Base-by-base conservation (phyloP, 2,329 filamentous ascomycete species). In the Hymenotorrendiella dingleyae region DNA sequence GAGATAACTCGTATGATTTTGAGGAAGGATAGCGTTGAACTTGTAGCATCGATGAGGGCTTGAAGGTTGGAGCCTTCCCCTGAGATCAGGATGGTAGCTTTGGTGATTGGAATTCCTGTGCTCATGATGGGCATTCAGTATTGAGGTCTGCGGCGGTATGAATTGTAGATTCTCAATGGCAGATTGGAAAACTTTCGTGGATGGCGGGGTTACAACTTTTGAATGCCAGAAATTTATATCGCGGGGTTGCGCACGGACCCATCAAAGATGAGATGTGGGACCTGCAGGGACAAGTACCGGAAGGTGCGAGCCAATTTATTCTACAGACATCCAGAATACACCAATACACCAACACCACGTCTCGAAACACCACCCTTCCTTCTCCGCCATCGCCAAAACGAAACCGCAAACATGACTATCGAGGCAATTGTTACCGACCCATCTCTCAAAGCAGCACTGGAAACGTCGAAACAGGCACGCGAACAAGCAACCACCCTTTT, bases 51-150 rank as follows among this genome's bases (percentile, higher is more conserved):
- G 54, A 72, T 63, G 30, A 86, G 71, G 50, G 82, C 80, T 70
- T 86, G 82, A 1, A 88, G 73, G 57, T 88, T 87, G 26, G 79
- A 76, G 39, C 84, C 84, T 52, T 73, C 78, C 58, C 83, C 78
- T 33, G 79, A 82, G 55, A 82, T 81, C 36, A 83, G 72, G 52
- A 82, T 71, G 22, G 74, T 76, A 49, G 80, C 67, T 50, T 54
- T 61, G 6, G 58, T 62, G 9, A 21, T n/a, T 26, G 53, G 55
- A 26, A 40, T 46, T 26, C 55, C 45, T 26, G 48, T 43, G 19
- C 35, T 16, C 44, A 46, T 46, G 40, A 20, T 37, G 20, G 14
- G 14, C 24, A 29, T 14, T 7, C 11, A 17, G 21, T 11, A 12
- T 33, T 16, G 6, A 21, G 12, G 34, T 7, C n/a, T 10, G 4